A percentile compares a stretch with the other conserved stretches of the same genome.
Evolutionary conservation across 192 early-diverging fungal species (phyloP).

Genomic region (Gorgonomyces haynaldii): DNA sequence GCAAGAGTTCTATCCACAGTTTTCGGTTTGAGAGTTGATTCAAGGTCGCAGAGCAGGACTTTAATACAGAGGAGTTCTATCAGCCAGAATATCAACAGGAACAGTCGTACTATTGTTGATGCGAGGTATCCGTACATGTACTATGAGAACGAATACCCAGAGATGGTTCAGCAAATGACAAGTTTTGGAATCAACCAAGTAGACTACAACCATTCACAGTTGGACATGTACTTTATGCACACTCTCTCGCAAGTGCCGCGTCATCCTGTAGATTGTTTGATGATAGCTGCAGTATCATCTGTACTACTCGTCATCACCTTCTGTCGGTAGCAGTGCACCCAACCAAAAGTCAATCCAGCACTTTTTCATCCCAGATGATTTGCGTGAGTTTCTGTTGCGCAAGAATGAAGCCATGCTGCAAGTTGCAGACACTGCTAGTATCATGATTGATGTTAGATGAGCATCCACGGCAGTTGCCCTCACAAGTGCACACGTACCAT

Average conservation of each 20-base stretch:
- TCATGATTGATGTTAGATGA: slow-evolving; percentile 19
- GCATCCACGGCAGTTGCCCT: slow-evolving; percentile 25
- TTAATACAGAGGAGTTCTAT: no score
- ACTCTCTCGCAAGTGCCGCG: no score
- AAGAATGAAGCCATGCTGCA: slow-evolving; percentile 49
- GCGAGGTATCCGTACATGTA: background rate
- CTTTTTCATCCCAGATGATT: slow-evolving; percentile 75
- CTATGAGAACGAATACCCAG: background rate
- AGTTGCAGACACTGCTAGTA: slow-evolving; percentile 30
- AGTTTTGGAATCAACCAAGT: no score
- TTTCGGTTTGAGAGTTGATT: no score
- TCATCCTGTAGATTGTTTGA: slow-evolving; percentile 18
- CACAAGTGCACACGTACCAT: slow-evolving; percentile 82
- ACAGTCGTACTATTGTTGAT: no score
- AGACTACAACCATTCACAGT: no score
- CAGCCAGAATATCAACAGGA: no score
- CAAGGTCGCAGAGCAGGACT: no score
- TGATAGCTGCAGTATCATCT: slow-evolving; percentile 68
- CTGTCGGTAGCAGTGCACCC: slow-evolving; percentile 54
- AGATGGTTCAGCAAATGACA: no score
- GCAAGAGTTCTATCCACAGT: no score
- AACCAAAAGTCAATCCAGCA: slow-evolving; percentile 69
- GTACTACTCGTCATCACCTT: slow-evolving; percentile 59
- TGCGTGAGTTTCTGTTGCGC: slow-evolving; percentile 66
- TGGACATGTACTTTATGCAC: no score